phyloP scores from a whole-genome alignment of 108 stramenopile genomes.

The Fragilaria crotonensis region DNA sequence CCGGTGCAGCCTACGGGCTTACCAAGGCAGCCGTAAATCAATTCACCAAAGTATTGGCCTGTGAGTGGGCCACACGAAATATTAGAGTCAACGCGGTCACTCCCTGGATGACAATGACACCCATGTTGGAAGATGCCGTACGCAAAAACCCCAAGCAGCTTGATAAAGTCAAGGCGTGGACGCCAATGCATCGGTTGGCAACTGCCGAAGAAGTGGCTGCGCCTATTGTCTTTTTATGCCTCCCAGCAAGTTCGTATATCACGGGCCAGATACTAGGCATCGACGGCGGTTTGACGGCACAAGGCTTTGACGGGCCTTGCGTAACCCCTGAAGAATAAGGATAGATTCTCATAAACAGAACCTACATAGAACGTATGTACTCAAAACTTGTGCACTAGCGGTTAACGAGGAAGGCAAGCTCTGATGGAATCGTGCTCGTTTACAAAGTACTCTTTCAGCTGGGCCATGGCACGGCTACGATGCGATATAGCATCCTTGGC shows the following conservation, averaged over 20 bases:
- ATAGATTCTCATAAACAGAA: neutral
- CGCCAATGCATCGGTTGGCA: slow-evolving; percentile 63
- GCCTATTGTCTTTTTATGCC: slow-evolving; percentile 85
- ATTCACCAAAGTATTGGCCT: slow-evolving; percentile 62
- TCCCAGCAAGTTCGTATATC: slow-evolving; percentile 84
- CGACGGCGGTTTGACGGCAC: slow-evolving; percentile 87
- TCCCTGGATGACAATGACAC: slow-evolving; percentile 88
- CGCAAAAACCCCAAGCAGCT: slow-evolving; percentile 39
- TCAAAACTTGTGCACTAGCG: too few relatives aligned
- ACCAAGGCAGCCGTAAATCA: slow-evolving; percentile 86
- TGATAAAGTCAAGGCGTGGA: slow-evolving; percentile 62
- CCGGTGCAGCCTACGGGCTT: slow-evolving; percentile 78
- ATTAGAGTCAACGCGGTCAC: slow-evolving; percentile 85
- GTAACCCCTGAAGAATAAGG: slow-evolving; percentile 18
- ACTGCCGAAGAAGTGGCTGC: slow-evolving; percentile 67
- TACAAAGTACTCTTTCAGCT: slow-evolving; percentile 31
- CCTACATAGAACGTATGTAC: neutral
- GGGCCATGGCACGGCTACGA: slow-evolving; percentile 55
- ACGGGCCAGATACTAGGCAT: slow-evolving; percentile 93
- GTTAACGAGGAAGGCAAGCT: too few relatives aligned
- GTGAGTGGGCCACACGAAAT: slow-evolving; percentile 74
- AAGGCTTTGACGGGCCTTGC: slow-evolving; percentile 70
- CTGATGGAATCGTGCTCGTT: neutral
- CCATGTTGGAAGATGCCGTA: slow-evolving; percentile 66
- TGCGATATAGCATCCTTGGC: slow-evolving; percentile 85